Percentiles rank a stretch among this genome's conserved stretches.
These are phyloP conservation scores for Paralagenidium karlingii DNA, from an alignment of 352 stramenopile species.

Conservation along the genomic window DNA sequence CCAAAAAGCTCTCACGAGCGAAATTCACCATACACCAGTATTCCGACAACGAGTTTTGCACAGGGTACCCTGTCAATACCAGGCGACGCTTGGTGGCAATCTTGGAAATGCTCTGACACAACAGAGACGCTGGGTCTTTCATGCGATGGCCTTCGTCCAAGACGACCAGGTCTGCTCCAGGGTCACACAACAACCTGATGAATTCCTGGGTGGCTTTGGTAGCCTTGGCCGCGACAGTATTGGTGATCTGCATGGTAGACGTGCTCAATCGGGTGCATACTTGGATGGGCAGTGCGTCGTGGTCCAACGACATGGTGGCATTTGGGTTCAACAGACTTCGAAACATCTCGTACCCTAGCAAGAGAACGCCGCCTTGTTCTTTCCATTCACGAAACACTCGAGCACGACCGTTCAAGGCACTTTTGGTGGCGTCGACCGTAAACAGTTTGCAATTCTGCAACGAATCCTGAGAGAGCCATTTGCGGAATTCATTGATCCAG, in stretches of 20 bases:
- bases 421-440: slow-evolving; percentile 48
- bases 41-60: slow-evolving; percentile 91
- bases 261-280: slow-evolving; percentile 49
- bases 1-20: slow-evolving; percentile 53
- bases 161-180: slow-evolving; percentile 65
- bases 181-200: slow-evolving; percentile 30
- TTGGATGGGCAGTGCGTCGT: slow-evolving; percentile 26
- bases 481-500: slow-evolving; percentile 95
- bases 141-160: slow-evolving; percentile 84
- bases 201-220: slow-evolving; percentile 28
- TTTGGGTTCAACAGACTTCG: slow-evolving; percentile 70
- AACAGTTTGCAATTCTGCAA: slow-evolving; percentile 40
- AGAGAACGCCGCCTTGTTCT: slow-evolving; percentile 47
- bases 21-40: slow-evolving; percentile 90
- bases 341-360: slow-evolving; percentile 88
- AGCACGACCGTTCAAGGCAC: slow-evolving; percentile 28
- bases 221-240: slow-evolving; percentile 21
- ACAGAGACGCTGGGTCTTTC: slow-evolving; percentile 73
- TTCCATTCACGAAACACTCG: slow-evolving; percentile 66
- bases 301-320: slow-evolving; percentile 12
- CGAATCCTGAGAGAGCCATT: slow-evolving; percentile 82
- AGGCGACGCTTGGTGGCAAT: slow-evolving; percentile 70
- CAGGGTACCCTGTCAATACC: slow-evolving; percentile 89
- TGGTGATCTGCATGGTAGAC: slow-evolving; percentile 54
- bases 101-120: slow-evolving; percentile 68